Evolutionary conservation across 345 rosid genomes (phyloP).

Genomic region (Durio zibethinus): DNA sequence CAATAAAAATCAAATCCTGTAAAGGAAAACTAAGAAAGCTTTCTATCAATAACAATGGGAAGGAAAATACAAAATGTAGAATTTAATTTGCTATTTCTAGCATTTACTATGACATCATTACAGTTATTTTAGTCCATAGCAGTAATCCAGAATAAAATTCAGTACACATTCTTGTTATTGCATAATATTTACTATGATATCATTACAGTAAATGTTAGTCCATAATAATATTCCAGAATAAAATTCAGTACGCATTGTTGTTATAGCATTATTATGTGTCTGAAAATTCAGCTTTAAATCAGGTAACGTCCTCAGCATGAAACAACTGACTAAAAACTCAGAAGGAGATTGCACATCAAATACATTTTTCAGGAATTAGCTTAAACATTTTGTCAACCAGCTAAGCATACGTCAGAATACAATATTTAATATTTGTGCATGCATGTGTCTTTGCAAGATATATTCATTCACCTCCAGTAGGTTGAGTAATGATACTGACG

Average conservation of each 20-base stretch:
- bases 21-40: background rate
- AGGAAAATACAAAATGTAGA: background rate
- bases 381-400: background rate
- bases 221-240: background rate
- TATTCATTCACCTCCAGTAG: constrained; percentile 76
- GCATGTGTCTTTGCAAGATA: constrained; percentile 3
- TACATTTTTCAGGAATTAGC: constrained; percentile 3
- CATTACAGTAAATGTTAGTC: background rate
- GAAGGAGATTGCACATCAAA: constrained; percentile 14
- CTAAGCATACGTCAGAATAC: background rate
- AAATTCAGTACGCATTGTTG: background rate
- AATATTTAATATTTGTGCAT: background rate
- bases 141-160: background rate
- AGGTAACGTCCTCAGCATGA: background rate
- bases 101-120: background rate
- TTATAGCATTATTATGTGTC: background rate
- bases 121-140: background rate
- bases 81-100: background rate
- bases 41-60: background rate
- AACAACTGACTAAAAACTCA: constrained; percentile 1
- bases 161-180: background rate
- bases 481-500: constrained; percentile 90
- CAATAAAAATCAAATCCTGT: background rate
- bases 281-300: background rate
- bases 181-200: background rate